A percentile compares a stretch with the other conserved stretches of the same genome.
phyloP scores from a whole-genome alignment of 1,284 basidiomycete genomes.

The Stygiomarasmius scandens region DNA sequence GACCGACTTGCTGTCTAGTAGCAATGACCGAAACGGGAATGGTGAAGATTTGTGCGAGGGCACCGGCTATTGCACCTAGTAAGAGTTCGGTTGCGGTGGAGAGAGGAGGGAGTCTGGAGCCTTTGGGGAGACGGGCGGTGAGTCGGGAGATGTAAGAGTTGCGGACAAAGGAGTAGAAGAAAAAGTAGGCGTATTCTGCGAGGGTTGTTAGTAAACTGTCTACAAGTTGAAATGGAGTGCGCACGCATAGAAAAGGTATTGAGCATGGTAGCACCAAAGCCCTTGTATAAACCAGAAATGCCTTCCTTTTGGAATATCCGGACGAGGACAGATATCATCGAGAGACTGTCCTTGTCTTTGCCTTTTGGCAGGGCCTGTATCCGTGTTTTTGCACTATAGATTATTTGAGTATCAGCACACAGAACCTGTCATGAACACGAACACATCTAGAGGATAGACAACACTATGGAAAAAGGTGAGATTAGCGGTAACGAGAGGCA shows the following conservation, averaged over 20 bases:
- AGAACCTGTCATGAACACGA: constrained; percentile 40
- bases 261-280: constrained; percentile 97
- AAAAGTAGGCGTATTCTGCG: constrained; percentile 98
- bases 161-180: constrained; percentile 95
- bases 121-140: constrained; percentile 54
- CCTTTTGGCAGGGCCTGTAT: constrained; percentile 79
- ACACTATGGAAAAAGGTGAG: constrained; percentile 52
- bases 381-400: constrained; percentile 85
- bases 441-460: constrained; percentile 95
- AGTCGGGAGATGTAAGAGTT: constrained; percentile 79
- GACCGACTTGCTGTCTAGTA: constrained; percentile 92
- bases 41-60: constrained; percentile 96
- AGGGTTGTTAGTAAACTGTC: constrained; percentile 8
- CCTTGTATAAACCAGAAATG: constrained; percentile 83
- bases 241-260: constrained; percentile 96
- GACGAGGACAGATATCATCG: constrained; percentile 67
- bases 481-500: background rate
- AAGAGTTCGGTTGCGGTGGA: constrained; percentile 84
- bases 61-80: constrained; percentile 91
- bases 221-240: constrained; percentile 35
- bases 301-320: constrained; percentile 82
- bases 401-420: constrained; percentile 9
- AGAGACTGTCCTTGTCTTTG: constrained; percentile 57
- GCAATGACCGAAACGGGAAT: constrained; percentile 98
- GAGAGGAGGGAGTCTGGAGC: constrained; percentile 60